A percentile compares a stretch with the other conserved stretches of the same genome.
Conservation (phyloP, 768 basidiomycete species). For the Lactifluus hygrophoroides region DNA sequence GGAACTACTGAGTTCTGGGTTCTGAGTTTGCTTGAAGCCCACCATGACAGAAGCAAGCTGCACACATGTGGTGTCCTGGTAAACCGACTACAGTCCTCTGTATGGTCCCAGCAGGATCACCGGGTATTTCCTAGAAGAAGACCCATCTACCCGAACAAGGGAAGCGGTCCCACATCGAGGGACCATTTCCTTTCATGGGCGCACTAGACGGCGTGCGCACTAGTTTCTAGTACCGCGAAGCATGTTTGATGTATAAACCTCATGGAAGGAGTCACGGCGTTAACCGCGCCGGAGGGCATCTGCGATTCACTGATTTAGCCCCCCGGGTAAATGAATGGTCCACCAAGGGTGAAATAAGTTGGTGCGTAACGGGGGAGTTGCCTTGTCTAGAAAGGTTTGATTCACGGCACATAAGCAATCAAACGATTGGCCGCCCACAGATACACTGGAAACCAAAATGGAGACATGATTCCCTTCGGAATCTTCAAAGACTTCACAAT, state of each 20-base stretch:
- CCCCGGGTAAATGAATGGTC: background rate
- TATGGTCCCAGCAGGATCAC: background rate
- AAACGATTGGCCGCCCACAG: background rate
- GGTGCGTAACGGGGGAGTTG: background rate
- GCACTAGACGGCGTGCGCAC: background rate
- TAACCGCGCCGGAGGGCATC: background rate
- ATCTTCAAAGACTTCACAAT: background rate
- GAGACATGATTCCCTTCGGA: background rate
- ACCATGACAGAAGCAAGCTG: conserved; percentile 13
- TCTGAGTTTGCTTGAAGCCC: conserved; percentile 6
- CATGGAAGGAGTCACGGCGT: background rate
- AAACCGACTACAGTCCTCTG: background rate
- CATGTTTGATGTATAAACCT: background rate
- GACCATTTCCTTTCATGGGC: background rate
- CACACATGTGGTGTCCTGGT: background rate
- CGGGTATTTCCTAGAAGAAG: background rate
- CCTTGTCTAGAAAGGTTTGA: background rate
- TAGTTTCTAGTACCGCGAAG: background rate
- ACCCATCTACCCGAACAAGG: background rate
- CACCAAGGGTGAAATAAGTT: background rate
- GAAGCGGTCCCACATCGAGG: background rate
- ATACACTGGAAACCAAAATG: background rate
- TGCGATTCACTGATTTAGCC: background rate
- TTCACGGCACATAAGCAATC: background rate
- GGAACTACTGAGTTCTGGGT: background rate